Conservation (phyloP, 768 basidiomycete species). For the Sarcodon sp. region DNA sequence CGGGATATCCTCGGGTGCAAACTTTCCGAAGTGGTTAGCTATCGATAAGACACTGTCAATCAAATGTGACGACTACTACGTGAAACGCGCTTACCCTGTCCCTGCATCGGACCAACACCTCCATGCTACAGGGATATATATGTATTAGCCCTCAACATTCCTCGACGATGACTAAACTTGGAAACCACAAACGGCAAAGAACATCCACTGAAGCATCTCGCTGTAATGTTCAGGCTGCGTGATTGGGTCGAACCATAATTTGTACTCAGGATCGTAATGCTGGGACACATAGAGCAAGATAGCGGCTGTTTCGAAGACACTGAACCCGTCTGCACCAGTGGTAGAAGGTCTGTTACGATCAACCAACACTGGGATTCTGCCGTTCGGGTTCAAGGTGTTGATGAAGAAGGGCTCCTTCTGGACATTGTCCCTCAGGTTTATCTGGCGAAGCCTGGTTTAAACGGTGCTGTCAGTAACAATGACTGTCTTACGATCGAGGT, state of each 20-base stretch:
- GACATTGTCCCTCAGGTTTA: slow-evolving; percentile 49
- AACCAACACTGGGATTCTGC: slow-evolving; percentile 55
- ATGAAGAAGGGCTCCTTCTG: slow-evolving; percentile 82
- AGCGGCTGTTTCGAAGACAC: slow-evolving; percentile 67
- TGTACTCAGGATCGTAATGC: slow-evolving; percentile 66
- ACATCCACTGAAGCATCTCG: slow-evolving; percentile 77
- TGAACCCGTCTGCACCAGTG: slow-evolving; percentile 30
- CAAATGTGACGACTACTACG: background rate
- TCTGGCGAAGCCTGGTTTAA: slow-evolving; percentile 27
- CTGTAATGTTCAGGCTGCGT: slow-evolving; percentile 47
- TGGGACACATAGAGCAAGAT: slow-evolving; percentile 77
- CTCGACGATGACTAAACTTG: background rate
- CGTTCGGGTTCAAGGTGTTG: slow-evolving; percentile 51
- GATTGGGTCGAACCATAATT: slow-evolving; percentile 49
- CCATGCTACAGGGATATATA: slow-evolving; percentile 41
- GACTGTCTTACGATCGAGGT: background rate
- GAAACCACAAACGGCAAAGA: slow-evolving; percentile 46
- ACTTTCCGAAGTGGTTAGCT: slow-evolving; percentile 62
- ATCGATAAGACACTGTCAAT: background rate
- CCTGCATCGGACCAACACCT: slow-evolving; percentile 83
- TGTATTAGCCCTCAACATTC: background rate
- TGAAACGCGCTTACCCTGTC: slow-evolving; percentile 29
- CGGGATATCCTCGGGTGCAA: slow-evolving; percentile 53
- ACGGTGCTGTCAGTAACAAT: background rate
- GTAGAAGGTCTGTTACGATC: slow-evolving; percentile 49